Base-by-base conservation (phyloP, 805 yeast genomes). In the Ogataea methanolica region DNA sequence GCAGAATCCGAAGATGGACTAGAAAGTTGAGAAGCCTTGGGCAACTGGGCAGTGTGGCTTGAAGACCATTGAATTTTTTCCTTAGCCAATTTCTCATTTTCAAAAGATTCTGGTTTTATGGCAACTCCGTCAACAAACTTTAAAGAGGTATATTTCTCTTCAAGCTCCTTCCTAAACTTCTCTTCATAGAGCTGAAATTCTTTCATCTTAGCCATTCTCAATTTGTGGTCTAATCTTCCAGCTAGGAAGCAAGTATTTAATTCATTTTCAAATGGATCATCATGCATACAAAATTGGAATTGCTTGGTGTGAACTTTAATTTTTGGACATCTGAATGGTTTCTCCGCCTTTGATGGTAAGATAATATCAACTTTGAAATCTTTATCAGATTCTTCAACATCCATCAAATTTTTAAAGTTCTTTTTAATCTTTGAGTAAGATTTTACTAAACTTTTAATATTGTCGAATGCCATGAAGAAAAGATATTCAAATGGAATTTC, bases 201-300 rank as follows among this genome's bases (percentile, higher is more conserved):
- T 4, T 43, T 44, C 15, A 56, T 17, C 48, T 85, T 82, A 22
- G 77, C 78, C 12, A 78, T 43, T 51, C 96, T 72, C 44, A 72
- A 69, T 53, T 70, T 73, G 60, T 88, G 95, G 55, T 83, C 92
- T n/a, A 72, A 49, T 19, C 67, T 43, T 1, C 96, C 96, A 11
- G 85, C 71, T 55, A 83, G 83, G 57, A 76, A 82, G 26, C 84
- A 78, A 58, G 79, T 70, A 21, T 79, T 76, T 41, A 91, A 67
- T 56, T 88, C 83, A 7, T 82, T 72, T 64, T 92, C 98, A 62
- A 91, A 90, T 7, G 96, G 92, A 65, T 92, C 97, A 63, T 88
- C 96, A 47, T 88, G 96, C 52, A 90, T 72, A 22, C 84, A 74
- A 36, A 90, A 67, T 5, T 84, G 71, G 52, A 88, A 72, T 37